Evolutionary conservation across 495 filamentous ascomycete genomes (phyloP).

Genomic region (Rostrohypoxylon terebratum): DNA sequence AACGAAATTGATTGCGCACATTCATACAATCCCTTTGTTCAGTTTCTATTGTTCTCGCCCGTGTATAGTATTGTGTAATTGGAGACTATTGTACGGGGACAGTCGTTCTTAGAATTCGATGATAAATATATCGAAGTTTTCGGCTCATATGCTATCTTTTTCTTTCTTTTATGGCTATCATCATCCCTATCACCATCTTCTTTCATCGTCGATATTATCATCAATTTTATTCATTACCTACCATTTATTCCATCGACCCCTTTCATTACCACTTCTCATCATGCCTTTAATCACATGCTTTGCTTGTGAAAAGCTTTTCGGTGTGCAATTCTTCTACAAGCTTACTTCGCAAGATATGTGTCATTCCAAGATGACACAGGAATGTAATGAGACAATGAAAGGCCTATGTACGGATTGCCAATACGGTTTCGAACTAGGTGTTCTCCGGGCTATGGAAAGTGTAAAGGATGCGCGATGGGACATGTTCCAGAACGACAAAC

Average conservation of each 20-base stretch:
- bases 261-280: background rate
- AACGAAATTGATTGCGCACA: too few relatives aligned
- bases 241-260: background rate
- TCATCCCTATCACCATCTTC: background rate
- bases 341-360: too few relatives aligned
- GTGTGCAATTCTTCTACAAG: too few relatives aligned
- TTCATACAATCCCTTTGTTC: background rate
- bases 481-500: too few relatives aligned
- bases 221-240: background rate
- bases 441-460: too few relatives aligned
- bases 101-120: background rate
- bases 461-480: too few relatives aligned
- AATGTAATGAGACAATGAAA: too few relatives aligned
- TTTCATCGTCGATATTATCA: background rate
- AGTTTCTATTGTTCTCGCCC: background rate
- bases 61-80: background rate
- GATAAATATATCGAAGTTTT: background rate
- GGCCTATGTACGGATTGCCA: too few relatives aligned
- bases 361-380: too few relatives aligned
- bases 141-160: background rate
- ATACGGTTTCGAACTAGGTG: too few relatives aligned
- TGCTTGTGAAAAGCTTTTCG: background rate
- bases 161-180: background rate
- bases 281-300: background rate
- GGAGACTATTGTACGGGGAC: background rate